phyloP scores from a whole-genome alignment of 2,329 filamentous ascomycete species.

The Penicillium oxalicum region DNA sequence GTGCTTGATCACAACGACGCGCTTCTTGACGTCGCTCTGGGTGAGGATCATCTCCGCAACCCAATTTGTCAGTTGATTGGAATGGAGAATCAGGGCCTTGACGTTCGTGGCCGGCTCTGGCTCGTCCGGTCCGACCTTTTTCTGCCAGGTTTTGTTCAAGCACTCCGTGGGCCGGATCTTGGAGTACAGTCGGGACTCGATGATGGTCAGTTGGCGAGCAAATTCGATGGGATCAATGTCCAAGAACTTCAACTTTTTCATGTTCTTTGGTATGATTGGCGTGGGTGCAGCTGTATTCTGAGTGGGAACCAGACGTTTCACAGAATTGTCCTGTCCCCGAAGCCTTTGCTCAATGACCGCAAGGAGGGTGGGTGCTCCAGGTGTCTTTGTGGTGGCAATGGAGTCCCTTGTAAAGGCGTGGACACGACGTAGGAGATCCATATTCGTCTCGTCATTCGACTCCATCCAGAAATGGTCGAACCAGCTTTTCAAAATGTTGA shows the following conservation, averaged over 20 bases:
- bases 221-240: constrained; percentile 96
- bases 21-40: constrained; percentile 89
- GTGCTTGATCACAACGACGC: constrained; percentile 96
- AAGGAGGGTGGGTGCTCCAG: constrained; percentile 78
- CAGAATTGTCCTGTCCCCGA: constrained; percentile 75
- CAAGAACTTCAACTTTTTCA: constrained; percentile 98
- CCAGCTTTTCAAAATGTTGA: constrained; percentile 98
- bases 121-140: constrained; percentile 70
- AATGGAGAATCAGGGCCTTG: constrained; percentile 92
- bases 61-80: constrained; percentile 98
- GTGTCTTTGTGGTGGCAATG: constrained; percentile 88
- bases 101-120: constrained; percentile 83
- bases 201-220: constrained; percentile 93
- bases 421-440: constrained; percentile 78
- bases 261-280: constrained; percentile 94
- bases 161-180: constrained; percentile 96
- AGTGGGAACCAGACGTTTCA: constrained; percentile 80
- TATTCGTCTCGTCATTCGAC: constrained; percentile 76
- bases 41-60: constrained; percentile 98
- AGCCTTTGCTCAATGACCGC: constrained; percentile 82
- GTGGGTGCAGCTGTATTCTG: constrained; percentile 74
- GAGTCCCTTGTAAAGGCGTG: constrained; percentile 87
- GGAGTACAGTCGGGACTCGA: constrained; percentile 87
- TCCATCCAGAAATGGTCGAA: constrained; percentile 99
- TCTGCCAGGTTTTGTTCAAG: constrained; percentile 98